Evolutionary conservation across 176 grass and related monocot species (phyloP), one percentile per base, ranked within the genome.

Genomic region (Carex pumila): DNA sequence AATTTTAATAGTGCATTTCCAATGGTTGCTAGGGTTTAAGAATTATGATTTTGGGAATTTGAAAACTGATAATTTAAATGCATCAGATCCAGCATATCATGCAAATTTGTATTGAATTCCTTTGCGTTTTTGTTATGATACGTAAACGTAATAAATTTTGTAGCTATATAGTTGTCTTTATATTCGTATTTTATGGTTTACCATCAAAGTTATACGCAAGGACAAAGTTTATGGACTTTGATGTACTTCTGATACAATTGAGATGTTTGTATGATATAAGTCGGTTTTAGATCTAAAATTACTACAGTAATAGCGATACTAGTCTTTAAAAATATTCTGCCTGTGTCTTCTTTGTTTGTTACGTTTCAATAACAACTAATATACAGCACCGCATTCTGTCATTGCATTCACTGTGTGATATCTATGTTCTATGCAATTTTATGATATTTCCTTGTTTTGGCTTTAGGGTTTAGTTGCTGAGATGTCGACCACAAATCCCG

Each of bases 401-500:
- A 54, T 55, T 57, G 29, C 47, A 31, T 31, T 14, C 25, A 12
- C 54, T 58, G 54, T 12, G 10, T 73, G 36, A 32, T 72, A 72
- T 69, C 19, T 29, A 7, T 52, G 0, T 13, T 7, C 13, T 12
- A 65, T 3, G 22, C 37, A 45, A 62, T 79, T 76, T 63, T 2
- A 47, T 10, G 53, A 19, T 39, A 32, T 80, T 92, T 57, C 79
- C 71, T 83, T 31, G 21, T 15, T 89, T 84, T 89, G 36, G 88
- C 78, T 14, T 8, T 81, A 94, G 83, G 85, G 37, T 92, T n/a
- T 81, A 87, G 65, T 63, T 94, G 80, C 68, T 67, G 79, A 81
- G 72, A 98, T 98, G 96, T 88, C 96, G 69, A 54, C 91, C 59
- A 25, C 59, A 1, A 86, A 79, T 79, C 47, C 93, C 21, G 92